Conservation (phyloP, 352 stramenopile species). For the Phytopythium litorale region DNA sequence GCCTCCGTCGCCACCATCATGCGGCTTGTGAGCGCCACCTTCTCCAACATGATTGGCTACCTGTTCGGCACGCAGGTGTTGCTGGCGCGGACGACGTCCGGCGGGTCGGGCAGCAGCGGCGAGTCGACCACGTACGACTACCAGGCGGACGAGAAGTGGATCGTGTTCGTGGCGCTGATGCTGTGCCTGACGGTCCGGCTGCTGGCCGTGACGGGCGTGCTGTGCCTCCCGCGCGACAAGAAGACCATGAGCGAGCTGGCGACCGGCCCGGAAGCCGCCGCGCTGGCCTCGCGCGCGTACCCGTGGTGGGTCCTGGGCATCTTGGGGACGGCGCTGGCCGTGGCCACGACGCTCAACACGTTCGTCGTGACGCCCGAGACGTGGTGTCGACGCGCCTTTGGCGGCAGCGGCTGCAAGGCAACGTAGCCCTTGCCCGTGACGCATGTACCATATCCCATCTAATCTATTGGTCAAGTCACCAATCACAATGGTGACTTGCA, state of each 20-base stretch:
- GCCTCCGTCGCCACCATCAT: no score
- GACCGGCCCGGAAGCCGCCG: not conserved
- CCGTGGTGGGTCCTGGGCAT: constrained; percentile 16
- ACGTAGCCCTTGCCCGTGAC: not conserved
- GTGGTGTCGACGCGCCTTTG: constrained; percentile 26
- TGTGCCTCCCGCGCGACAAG: constrained; percentile 20
- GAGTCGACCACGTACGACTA: constrained; percentile 8
- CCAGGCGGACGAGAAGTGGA: constrained; percentile 19
- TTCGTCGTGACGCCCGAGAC: constrained; percentile 29
- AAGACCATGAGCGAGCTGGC: constrained; percentile 12
- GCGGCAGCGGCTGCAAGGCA: constrained; percentile 17
- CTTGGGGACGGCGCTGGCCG: constrained; percentile 15
- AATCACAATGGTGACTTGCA: not conserved
- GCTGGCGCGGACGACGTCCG: not conserved
- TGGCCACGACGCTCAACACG: constrained; percentile 17
- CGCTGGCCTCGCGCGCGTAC: not conserved
- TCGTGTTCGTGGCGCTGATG: constrained; percentile 24
- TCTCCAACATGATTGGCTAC: constrained; percentile 10
- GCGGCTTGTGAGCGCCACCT: no score
- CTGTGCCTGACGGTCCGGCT: constrained; percentile 22
- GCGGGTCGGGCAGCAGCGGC: not conserved
- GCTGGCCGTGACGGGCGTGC: constrained; percentile 18
- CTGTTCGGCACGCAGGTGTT: constrained; percentile 7
- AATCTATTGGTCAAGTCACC: not conserved
- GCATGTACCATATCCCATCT: not conserved